Evolutionary conservation across 768 basidiomycete genomes (phyloP), one percentile per base, ranked within the genome.

Genomic region (Epithele typhae): DNA sequence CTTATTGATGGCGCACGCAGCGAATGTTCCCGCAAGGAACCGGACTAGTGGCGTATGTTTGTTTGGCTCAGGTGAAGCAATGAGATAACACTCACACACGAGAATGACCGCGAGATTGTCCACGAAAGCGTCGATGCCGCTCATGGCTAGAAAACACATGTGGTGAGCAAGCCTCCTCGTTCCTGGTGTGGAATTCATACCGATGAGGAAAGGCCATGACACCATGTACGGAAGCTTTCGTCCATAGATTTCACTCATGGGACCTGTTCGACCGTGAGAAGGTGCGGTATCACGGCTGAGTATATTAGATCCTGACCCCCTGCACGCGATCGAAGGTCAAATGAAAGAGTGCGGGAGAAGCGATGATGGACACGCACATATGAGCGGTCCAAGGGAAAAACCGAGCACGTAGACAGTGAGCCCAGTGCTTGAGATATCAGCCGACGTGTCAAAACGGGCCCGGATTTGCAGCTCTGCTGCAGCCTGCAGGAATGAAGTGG

Each of bases 341-440:
- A 35, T 35, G 22, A n/a, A 32, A 36, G 27, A 32, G 19, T 24
- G 38, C 17, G 7, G 21, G 21, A 12, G 38, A 37, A 38, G 8
- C 5, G 25, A 24, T 15, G 11, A 12, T 23, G 8, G 18, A 40
- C 11, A 48, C 57, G 15, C 25, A 59, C 57, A 59, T 4, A 59
- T 18, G 3, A 54, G 41, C 11, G 57, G 57, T 0, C 50, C 57
- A 14, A 54, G 30, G 18, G 45, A 52, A 27, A 60, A 58, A 7
- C 59, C 59, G 4, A 60, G 39, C 3, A 60, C 52, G 34, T 60
- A 58, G 19, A 60, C 27, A n/a, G 51, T 60, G 1, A 60, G 45
- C 2, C 59, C 59, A 11, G 48, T 35, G 25, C 54, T 60, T 23
- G 54, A 43, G 11, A 52, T 45, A n/a, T 54, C 50, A 14, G 49